Evolutionary conservation across 306 rosid genomes (phyloP), one percentile per base, ranked within the genome.

Genomic region (Aeschynomene evenia): DNA sequence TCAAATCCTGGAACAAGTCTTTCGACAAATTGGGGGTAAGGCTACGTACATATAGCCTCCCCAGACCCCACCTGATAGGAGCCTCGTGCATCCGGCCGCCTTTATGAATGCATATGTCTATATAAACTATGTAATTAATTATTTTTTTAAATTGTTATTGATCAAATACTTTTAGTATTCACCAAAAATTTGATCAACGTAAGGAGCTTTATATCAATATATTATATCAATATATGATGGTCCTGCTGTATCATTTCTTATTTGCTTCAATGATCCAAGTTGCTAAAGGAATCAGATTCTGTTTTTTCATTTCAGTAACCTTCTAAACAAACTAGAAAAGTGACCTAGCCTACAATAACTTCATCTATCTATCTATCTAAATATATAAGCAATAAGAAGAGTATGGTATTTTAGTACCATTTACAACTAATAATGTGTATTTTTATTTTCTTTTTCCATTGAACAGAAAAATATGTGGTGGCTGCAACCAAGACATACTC

Each of bases 401-500:
- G 16, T 37, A 34, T 10, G 22, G 39, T 45, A 42, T 71, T 58
- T 63, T 57, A 49, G 18, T 24, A 20, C 15, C 24, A 40, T 33
- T 51, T 8, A 21, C 10, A 71, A 33, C 52, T 85, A 43, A 66
- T 80, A 22, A 48, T 66, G 40, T 58, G 70, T 53, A 34, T 5
- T 68, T n/a, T n/a, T n/a, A n/a, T n/a, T n/a, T n/a, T n/a, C n/a
- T n/a, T n/a, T 64, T 78, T 23, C 5, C 62, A 52, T 52, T 72
- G 39, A 75, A 55, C 72, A 72, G 84, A 82, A 95, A 91, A 78
- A 57, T 62, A 73, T 95, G 99, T 21, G 87, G 83, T 4, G 88
- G 89, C 74, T 95, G 99, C 89, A 84, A 91, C 63, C 86, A 74
- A 40, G 93, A 84, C 13, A 89, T 95, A 65, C 56, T 60, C 20